phyloP scores from a whole-genome alignment of 129 eudicot species.

The Helichrysum umbraculigerum region DNA sequence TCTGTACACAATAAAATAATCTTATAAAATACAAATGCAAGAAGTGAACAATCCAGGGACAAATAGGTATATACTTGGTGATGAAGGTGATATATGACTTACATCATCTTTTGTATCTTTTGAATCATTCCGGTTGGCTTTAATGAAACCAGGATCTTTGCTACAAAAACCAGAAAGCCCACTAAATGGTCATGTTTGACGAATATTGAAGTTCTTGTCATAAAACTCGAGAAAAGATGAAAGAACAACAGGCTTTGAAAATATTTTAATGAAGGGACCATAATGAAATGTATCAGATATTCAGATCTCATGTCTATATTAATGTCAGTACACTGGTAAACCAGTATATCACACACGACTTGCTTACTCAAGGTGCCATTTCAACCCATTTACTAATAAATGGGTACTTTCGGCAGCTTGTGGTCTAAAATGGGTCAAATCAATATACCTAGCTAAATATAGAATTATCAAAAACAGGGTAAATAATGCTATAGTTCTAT shows the following conservation, averaged over 20 bases:
- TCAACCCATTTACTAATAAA: neutral
- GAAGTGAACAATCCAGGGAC: slow-evolving; percentile 14
- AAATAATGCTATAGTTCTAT: neutral
- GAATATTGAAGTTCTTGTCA: neutral
- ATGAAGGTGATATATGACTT: slow-evolving; percentile 37
- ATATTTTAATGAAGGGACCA: neutral
- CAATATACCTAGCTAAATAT: neutral
- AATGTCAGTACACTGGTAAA: slow-evolving; percentile 12
- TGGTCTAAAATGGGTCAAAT: neutral
- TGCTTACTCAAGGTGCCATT: neutral
- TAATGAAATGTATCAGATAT: slow-evolving; percentile 1
- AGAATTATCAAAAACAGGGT: neutral
- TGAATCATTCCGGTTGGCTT: slow-evolving; percentile 63
- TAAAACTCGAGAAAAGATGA: slow-evolving; percentile 4
- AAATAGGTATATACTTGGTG: neutral
- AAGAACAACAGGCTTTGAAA: slow-evolving; percentile 2
- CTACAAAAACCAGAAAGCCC: slow-evolving; percentile 49
- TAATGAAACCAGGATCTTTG: slow-evolving; percentile 95
- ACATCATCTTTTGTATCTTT: slow-evolving; percentile 86
- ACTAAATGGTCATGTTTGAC: slow-evolving; percentile 26
- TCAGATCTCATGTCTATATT: neutral
- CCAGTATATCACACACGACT: slow-evolving; percentile 1
- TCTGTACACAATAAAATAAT: slow-evolving; percentile 14
- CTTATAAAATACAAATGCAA: slow-evolving; percentile 9
- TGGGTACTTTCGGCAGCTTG: too few species aligned